Percentiles rank a stretch among this genome's conserved stretches.
Evolutionary conservation across 2,329 filamentous ascomycete species (phyloP).

Genomic region (Fusarium stilboides): DNA sequence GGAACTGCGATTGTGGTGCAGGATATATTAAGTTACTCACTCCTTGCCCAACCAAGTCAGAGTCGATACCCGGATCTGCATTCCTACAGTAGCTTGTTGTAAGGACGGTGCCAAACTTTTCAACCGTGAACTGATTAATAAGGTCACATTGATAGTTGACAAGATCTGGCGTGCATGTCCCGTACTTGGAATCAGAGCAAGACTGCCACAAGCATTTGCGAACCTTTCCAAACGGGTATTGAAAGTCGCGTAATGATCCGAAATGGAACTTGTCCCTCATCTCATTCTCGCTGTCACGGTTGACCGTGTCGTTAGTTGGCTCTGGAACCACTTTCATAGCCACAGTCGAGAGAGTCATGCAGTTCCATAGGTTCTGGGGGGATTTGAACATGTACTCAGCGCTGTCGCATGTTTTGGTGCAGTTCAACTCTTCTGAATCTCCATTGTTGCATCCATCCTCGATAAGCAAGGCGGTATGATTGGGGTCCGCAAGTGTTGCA

Average conservation of each 20-base stretch:
- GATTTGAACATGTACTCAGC: background rate
- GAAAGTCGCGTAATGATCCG: background rate
- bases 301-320: background rate
- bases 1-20: rapidly evolving
- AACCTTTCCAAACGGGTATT: background rate
- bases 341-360: background rate
- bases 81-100: background rate
- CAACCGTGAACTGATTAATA: background rate
- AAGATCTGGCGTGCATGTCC: background rate
- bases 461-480: background rate
- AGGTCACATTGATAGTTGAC: background rate
- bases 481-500: background rate
- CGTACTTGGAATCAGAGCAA: constrained; percentile 2
- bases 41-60: constrained; percentile 3
- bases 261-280: constrained; percentile 6
- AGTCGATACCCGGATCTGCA: background rate
- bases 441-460: constrained; percentile 8
- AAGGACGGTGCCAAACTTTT: background rate
- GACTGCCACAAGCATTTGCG: constrained; percentile 9
- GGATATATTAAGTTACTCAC: background rate
- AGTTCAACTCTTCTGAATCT: background rate
- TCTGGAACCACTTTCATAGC: background rate
- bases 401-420: background rate
- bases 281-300: background rate
- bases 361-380: background rate